A percentile compares a stretch with the other conserved stretches of the same genome.
phyloP scores from a whole-genome alignment of 768 basidiomycete genomes.

The Nevesoporus exiguus region DNA sequence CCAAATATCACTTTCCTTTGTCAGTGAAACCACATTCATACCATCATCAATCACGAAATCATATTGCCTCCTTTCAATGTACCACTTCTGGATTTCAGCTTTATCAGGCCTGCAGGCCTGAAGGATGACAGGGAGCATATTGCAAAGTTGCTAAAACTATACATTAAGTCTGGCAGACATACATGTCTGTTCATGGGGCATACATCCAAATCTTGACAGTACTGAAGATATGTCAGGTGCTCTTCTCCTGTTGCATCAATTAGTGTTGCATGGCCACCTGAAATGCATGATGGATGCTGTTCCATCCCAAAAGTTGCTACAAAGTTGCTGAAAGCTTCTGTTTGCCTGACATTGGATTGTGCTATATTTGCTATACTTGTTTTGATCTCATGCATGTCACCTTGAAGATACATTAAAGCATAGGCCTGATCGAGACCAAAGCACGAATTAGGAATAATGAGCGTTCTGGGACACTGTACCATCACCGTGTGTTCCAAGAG shows the following conservation, averaged over 20 bases:
- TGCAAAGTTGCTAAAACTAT: neutral
- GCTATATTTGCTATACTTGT: no score
- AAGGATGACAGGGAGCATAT: neutral
- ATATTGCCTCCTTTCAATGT: neutral
- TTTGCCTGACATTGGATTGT: neutral
- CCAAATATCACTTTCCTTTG: neutral
- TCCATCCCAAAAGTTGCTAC: no score
- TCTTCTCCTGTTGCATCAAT: no score
- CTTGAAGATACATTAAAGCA: neutral
- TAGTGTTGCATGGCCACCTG: no score
- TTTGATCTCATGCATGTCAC: neutral
- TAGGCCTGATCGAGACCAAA: neutral
- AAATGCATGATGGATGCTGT: no score
- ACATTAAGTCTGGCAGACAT: no score
- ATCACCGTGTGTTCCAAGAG: neutral
- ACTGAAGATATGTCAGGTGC: no score
- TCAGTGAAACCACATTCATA: neutral
- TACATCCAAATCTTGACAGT: no score
- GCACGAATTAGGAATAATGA: neutral
- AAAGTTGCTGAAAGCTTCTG: conserved; percentile 1
- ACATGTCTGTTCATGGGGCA: no score
- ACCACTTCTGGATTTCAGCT: conserved; percentile 1
- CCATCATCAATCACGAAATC: neutral
- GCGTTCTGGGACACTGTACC: neutral
- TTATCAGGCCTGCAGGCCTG: neutral